phyloP scores from a whole-genome alignment of 257 asterid genomes.

The Solanum etuberosum region DNA sequence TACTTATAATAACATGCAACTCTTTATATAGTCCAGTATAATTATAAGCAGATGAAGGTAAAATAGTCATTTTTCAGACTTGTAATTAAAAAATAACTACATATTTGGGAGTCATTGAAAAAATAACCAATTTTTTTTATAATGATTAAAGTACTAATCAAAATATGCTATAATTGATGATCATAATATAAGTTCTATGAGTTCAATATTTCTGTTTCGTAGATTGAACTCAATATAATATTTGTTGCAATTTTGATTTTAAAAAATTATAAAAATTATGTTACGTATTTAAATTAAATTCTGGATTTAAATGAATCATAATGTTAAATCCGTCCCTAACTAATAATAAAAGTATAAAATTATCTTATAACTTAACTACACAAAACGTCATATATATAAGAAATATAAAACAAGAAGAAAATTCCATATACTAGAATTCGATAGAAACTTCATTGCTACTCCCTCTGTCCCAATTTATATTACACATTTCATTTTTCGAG shows the following conservation, averaged over 20 bases:
- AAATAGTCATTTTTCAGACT: not conserved
- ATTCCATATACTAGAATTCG: not conserved
- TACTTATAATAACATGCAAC: not conserved
- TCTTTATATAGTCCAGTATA: not conserved
- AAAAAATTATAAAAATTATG: too few species aligned
- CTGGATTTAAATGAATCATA: too few species aligned
- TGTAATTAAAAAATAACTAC: not conserved
- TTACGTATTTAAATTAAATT: too few species aligned
- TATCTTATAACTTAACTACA: not conserved
- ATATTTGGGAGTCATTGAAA: not conserved
- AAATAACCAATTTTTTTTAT: not conserved
- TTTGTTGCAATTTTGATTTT: too few species aligned
- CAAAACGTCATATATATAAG: not conserved
- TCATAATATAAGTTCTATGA: too few species aligned
- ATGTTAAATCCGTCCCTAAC: too few species aligned
- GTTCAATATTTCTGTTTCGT: too few species aligned
- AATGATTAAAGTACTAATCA: not conserved
- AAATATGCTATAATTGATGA: not conserved
- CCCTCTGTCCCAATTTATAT: too few species aligned
- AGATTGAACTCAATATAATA: too few species aligned
- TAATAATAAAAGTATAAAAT: not conserved
- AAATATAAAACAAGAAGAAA: not conserved
- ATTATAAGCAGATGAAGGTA: not conserved
- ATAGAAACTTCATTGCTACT: too few species aligned
- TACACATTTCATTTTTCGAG: not conserved